Base-by-base conservation (phyloP, 2,329 filamentous ascomycete genomes). In the Fusarium robinianum region DNA sequence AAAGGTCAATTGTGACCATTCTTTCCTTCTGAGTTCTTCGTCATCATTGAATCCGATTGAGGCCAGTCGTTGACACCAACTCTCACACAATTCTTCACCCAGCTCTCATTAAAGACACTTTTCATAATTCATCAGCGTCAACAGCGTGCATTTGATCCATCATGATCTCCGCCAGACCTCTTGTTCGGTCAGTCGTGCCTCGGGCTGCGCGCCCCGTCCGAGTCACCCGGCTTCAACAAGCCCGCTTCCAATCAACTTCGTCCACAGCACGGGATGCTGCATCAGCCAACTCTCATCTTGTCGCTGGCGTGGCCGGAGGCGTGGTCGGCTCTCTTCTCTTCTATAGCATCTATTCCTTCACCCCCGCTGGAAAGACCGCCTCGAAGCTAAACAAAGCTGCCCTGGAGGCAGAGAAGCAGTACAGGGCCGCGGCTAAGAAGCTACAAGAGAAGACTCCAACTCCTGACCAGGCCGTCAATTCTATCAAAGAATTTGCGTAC, bases 391-490 rank as follows among this genome's bases (percentile, higher is more conserved):
- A 77, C 64, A 73, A 73, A 55, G 67, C 69, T 2, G 70, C 69
- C 8, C 74, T 76, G 39, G 75, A 83, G 39, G 79, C 83, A 3
- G 78, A 83, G 62, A 68, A 73, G 40, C 81, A 85, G 61, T 79
- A 85, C 65, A 69, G 83, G 25, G 72, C 75, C 6, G 77, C 83
- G 2, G 77, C 78, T 22, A 71, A 81, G 53, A 81, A 81, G 62
- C 71, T 87, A 5, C 78, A 84, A 53, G 68, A 83, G 41, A 74
- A 76, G 31, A 80, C 84, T 0, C 86, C 87, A 0, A 77, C 81
- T 47, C 76, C 84, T 10, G 84, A 87, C 51, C 77, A 87, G 65
- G 84, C 85, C 2, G 71, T 88, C 25, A 68, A 77, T 48, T 84
- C 79, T 71, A 77, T 90, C 48, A 81, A 82, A 59, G 72, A 81